Evolutionary conservation across 1,139 yeast genomes (phyloP), one percentile per base, ranked within the genome.

Genomic region (Suhomyces panamericanus): DNA sequence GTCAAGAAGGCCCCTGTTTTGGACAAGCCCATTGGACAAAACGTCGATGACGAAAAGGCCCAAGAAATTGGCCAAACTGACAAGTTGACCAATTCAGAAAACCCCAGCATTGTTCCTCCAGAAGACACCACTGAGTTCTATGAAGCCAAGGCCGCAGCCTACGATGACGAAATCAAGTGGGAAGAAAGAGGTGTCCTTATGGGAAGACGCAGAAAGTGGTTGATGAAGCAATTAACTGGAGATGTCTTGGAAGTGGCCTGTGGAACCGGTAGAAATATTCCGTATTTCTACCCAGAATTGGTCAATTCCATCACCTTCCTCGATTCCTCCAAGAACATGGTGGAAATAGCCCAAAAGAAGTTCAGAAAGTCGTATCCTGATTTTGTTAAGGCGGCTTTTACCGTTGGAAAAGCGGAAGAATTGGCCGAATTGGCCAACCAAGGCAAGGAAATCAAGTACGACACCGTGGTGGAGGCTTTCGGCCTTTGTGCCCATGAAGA

Each of bases 401-500:
- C 93, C 0, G 89, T 86, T 32, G 96, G 96, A n/a, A 83, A 80
- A 55, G 96, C 96, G 1, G 98, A 93, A 64, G 91, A 88, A 50
- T 72, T 93, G 55, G 75, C 79, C 1, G 67, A 77, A 8, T 63
- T 89, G 43, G 82, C 91, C 0, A 49, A 48, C 15, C 55, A 56
- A 24, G 62, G 64, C 4, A 62, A 66, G 24, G 42, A 38, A 10
- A 72, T 82, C 46, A 83, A 83, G 59, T 93, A 91, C 61, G 99
- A 95, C 61, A 91, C 97, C 1, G 84, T 95, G 34, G 78, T 88
- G 41, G 98, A 93, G 64, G 88, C 97, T 0, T 93, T 93, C 68
- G 99, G 99, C 0, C 71, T 93, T 40, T 93, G 99, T 66, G 91
- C 98, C 0, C 97, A 93, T 58, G 86, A 91, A 57, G 95, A 95